phyloP scores from a whole-genome alignment of 805 yeast species.

The Yarrowia osloensis region DNA sequence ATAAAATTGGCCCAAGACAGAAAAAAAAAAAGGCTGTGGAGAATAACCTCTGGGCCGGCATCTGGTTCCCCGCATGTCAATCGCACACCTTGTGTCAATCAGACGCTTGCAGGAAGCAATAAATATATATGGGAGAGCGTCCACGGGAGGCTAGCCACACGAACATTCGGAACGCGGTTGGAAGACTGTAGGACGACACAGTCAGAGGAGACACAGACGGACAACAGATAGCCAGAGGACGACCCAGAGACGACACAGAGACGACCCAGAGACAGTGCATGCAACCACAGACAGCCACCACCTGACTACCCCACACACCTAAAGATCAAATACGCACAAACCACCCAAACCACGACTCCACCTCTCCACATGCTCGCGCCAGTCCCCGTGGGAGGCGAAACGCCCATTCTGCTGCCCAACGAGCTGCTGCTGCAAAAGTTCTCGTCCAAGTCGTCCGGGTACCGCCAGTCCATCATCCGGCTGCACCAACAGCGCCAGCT shows the following conservation, averaged over 20 bases:
- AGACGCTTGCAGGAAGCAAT: conserved; percentile 16
- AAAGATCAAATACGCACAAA: not conserved
- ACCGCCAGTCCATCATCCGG: conserved; percentile 30
- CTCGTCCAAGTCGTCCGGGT: conserved; percentile 35
- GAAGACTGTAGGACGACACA: too few species aligned
- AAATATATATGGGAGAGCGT: not conserved
- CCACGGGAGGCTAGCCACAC: too few species aligned
- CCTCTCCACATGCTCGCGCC: not conserved
- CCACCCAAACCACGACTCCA: not conserved
- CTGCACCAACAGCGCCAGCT: conserved; percentile 31
- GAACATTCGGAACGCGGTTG: too few species aligned
- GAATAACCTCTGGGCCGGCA: not conserved
- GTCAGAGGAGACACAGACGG: too few species aligned
- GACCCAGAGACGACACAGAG: not conserved
- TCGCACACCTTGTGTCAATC: conserved; percentile 15
- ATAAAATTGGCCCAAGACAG: not conserved
- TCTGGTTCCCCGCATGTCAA: conserved; percentile 27
- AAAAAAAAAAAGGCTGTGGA: not conserved
- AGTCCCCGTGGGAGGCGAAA: conserved; percentile 32
- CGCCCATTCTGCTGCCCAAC: conserved; percentile 40
- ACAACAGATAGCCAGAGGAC: too few species aligned
- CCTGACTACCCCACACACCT: not conserved
- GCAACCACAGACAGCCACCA: not conserved
- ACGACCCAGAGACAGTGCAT: not conserved
- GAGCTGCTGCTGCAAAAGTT: conserved; percentile 39